Evolutionary conservation across 176 grass and related monocot species (phyloP), one percentile per base, ranked within the genome.

Genomic region (Triticum monococcum): DNA sequence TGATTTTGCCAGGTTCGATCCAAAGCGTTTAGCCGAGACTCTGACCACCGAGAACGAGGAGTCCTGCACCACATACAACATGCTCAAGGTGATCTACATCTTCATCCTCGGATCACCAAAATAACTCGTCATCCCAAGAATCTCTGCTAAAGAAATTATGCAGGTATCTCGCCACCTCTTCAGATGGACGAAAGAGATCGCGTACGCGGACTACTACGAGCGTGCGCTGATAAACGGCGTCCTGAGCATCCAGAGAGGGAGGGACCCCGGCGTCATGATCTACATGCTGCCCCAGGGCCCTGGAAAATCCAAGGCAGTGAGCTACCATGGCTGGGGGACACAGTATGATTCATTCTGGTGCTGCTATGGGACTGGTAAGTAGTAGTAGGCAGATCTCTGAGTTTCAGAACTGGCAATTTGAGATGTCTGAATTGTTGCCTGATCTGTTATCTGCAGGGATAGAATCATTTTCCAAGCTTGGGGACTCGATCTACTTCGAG

Each of bases 201-300:
- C 82, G 0, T 96, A 99, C 12, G 90, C 83, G 0, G 97, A 99
- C 92, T 96, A 99, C 88, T 99, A 99, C 12, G 94, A 99, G 79
- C 92, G 89, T 54, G 90, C 97, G 1, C 89, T 96, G 12, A 91
- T 93, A 67, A 99, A 99, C 20, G 97, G 97, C 1, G 97, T 99
- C 7, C 73, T 99, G 45, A 96, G 97, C 80, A 96, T 99, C 75
- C 97, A 96, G 85, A 94, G 97, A 81, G 94, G 94, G n/a, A 89
- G 78, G 13, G 90, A 99, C n/a, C 97, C 94, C 33, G 97, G 94
- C 72, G 81, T 96, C 25, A 96, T 99, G 94, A 99, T 99, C 64
- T 99, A 99, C 87, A 96, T 99, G 97, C 90, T 99, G n/a, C 97
- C 97, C 10, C 86, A 88, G 71, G 93, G 93, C 12, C 90, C 94